Conservation (phyloP, 2,329 filamentous ascomycete species). For the Ceratocystis cacaofunesta region DNA sequence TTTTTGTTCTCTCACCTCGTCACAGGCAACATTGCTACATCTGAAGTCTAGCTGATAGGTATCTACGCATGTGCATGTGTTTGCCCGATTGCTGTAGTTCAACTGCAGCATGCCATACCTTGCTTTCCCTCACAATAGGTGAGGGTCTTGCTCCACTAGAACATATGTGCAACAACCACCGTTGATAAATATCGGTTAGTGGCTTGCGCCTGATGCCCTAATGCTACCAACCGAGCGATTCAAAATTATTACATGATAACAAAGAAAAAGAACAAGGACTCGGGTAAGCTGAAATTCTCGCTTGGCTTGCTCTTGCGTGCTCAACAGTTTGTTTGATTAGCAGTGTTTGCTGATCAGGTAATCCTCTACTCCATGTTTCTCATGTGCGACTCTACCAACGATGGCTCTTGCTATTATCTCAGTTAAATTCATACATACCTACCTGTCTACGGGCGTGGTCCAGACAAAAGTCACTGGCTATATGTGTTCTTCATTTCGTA, state of each 20-base stretch:
- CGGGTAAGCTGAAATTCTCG: neutral
- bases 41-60: neutral
- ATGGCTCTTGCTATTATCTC: neutral
- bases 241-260: neutral
- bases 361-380: neutral
- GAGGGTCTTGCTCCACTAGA: neutral
- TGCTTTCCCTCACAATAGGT: neutral
- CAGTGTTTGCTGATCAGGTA: neutral
- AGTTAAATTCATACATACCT: no score
- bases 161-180: neutral
- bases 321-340: no score
- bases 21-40: neutral
- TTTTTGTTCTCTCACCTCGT: neutral
- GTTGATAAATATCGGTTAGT: neutral
- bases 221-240: neutral
- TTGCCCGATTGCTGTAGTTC: neutral
- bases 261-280: neutral
- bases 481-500: no score
- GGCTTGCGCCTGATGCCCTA: neutral
- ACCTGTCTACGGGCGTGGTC: no score
- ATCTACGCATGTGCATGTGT: no score
- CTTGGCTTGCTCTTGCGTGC: neutral
- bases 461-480: no score
- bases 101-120: neutral
- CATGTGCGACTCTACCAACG: neutral